Conservation (phyloP, 345 rosid genomes). For the Jatropha curcas region DNA sequence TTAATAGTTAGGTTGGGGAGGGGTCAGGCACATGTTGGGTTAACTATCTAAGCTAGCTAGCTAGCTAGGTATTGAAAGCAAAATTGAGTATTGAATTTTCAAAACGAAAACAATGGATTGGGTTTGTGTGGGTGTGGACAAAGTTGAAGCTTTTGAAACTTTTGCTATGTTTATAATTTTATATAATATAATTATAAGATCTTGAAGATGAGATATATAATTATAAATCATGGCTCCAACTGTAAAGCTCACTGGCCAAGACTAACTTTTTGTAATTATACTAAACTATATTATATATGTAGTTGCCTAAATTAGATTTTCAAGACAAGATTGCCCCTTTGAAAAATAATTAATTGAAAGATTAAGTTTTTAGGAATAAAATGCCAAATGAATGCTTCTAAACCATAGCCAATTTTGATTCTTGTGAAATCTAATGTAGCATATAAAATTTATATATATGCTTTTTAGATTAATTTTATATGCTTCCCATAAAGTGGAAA, state of each 20-base stretch:
- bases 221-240: conserved; percentile 37
- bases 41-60: no score
- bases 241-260: conserved; percentile 35
- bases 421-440: conserved; percentile 5
- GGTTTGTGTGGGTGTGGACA: conserved; percentile 10
- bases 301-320: conserved; percentile 1
- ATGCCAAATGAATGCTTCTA: conserved; percentile 11
- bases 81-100: no score
- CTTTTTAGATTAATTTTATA: background rate
- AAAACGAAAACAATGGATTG: background rate
- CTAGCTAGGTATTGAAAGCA: no score
- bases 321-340: conserved; percentile 2
- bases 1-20: no score
- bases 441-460: no score
- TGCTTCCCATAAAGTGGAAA: conserved; percentile 4
- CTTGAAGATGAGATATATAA: conserved; percentile 7
- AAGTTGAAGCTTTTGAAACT: conserved; percentile 9
- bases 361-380: background rate
- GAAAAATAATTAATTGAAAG: background rate
- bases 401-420: conserved; percentile 8
- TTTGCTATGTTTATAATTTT: background rate
- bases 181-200: background rate
- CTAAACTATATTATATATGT: background rate
- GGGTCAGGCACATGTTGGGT: no score
- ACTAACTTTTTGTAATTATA: conserved; percentile 18